phyloP scores from a whole-genome alignment of 169 alveolate genomes.

The Eimeria praecox region DNA sequence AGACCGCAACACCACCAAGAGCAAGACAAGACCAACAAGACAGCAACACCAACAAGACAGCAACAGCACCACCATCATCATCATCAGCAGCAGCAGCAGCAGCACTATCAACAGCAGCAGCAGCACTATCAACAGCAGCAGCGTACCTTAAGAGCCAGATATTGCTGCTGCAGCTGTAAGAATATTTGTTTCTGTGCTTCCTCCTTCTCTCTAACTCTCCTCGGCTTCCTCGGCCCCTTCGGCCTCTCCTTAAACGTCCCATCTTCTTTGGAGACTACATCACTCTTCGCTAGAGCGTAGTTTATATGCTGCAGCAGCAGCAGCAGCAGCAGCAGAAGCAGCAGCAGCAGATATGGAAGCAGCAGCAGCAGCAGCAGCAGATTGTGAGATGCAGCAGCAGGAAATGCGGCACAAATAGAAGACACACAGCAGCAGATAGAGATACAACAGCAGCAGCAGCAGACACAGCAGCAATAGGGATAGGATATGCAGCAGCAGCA shows the following conservation, averaged over 20 bases:
- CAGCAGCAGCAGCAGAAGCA: background rate
- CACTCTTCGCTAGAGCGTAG: conserved; percentile 90
- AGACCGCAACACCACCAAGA: no score
- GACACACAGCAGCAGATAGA: no score
- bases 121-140: no score
- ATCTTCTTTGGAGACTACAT: conserved; percentile 88
- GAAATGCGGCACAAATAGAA: no score
- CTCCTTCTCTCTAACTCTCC: conserved; percentile 89
- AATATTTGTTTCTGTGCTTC: conserved; percentile 84
- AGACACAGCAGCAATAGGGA: background rate
- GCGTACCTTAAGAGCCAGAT: conserved; percentile 70
- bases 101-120: no score
- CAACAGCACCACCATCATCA: conserved; percentile 1
- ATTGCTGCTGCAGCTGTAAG: conserved; percentile 85
- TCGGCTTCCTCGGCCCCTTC: conserved; percentile 90
- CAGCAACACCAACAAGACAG: background rate
- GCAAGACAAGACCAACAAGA: background rate
- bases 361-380: no score
- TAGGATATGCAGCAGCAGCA: no score
- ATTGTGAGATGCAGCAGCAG: background rate
- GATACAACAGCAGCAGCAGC: no score
- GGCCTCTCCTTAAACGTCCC: conserved; percentile 89
- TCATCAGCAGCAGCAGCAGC: conserved; percentile 82
- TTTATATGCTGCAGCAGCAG: conserved; percentile 84
- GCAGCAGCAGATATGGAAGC: no score